Conservation (phyloP, 225 moss, liverwort and hornwort species). For the Marchantia paleacea region DNA sequence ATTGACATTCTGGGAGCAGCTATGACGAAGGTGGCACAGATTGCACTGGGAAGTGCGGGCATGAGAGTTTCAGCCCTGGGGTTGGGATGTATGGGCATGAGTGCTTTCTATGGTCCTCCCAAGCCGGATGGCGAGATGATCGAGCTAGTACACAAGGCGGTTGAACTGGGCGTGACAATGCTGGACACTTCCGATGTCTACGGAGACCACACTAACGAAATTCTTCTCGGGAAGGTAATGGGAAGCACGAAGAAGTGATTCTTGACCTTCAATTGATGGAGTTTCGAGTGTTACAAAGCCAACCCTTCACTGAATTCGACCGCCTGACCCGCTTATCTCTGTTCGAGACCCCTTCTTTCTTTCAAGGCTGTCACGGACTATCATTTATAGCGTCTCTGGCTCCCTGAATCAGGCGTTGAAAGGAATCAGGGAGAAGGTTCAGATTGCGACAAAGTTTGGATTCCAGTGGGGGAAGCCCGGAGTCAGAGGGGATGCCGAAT, state of each 20-base stretch:
- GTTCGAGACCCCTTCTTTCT: background rate
- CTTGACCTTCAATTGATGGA: background rate
- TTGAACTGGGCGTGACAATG: slow-evolving; percentile 33
- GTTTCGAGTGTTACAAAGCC: background rate
- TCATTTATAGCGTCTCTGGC: background rate
- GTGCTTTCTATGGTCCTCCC: slow-evolving; percentile 3
- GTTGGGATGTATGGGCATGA: background rate
- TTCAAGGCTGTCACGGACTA: background rate
- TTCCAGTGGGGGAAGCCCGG: background rate
- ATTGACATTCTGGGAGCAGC: background rate
- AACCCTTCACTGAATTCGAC: background rate
- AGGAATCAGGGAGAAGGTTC: background rate
- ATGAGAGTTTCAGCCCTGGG: background rate
- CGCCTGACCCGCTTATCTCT: no score
- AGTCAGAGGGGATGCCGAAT: background rate
- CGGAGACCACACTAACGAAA: slow-evolving; percentile 34
- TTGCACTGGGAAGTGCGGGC: background rate
- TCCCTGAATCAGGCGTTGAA: no score
- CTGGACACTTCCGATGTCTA: slow-evolving; percentile 34
- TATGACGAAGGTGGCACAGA: background rate
- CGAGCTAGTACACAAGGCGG: slow-evolving; percentile 33
- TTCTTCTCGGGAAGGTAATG: slow-evolving; percentile 40
- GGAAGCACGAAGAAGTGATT: background rate
- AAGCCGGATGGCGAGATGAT: slow-evolving; percentile 38
- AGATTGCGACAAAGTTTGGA: background rate